Evolutionary conservation across 1,284 basidiomycete genomes (phyloP).

Genomic region (Ceratobasidium sp.): DNA sequence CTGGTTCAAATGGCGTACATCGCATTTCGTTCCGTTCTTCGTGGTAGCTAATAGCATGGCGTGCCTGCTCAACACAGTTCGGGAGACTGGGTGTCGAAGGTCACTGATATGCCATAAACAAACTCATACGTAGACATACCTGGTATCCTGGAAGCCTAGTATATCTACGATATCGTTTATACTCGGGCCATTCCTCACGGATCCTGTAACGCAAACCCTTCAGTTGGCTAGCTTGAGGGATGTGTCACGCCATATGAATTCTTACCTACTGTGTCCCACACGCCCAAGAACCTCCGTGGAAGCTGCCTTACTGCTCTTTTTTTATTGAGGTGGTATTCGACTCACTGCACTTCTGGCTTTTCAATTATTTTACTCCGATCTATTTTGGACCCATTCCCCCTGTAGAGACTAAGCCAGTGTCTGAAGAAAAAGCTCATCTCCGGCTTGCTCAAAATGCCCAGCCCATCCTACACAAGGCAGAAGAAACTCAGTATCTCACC

Average conservation of each 20-base stretch:
- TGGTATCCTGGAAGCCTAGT: not conserved
- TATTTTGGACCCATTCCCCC: too few relatives aligned
- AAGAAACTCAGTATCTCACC: too few relatives aligned
- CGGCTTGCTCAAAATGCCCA: conserved; percentile 24
- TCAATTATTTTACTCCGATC: not conserved
- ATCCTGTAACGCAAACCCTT: too few relatives aligned
- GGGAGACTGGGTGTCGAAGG: conserved; percentile 13
- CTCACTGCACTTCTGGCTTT: not conserved
- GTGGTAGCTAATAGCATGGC: conserved; percentile 36
- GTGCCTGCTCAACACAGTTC: conserved; percentile 16
- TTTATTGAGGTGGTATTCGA: not conserved
- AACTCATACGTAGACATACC: not conserved
- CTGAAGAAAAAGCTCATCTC: conserved; percentile 37
- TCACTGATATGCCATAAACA: not conserved
- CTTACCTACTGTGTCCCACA: conserved; percentile 31
- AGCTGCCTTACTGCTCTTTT: not conserved
- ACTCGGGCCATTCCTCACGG: too few relatives aligned
- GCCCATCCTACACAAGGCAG: not conserved
- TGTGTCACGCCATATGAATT: too few relatives aligned
- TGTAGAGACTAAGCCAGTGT: conserved; percentile 1
- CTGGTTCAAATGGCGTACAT: conserved; percentile 6
- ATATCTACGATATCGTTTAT: not conserved
- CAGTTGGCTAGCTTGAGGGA: too few relatives aligned
- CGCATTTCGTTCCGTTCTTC: conserved; percentile 21
- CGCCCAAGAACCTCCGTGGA: not conserved